phyloP scores from a whole-genome alignment of 1,284 basidiomycete genomes.

The Leccinum subspadiceum region DNA sequence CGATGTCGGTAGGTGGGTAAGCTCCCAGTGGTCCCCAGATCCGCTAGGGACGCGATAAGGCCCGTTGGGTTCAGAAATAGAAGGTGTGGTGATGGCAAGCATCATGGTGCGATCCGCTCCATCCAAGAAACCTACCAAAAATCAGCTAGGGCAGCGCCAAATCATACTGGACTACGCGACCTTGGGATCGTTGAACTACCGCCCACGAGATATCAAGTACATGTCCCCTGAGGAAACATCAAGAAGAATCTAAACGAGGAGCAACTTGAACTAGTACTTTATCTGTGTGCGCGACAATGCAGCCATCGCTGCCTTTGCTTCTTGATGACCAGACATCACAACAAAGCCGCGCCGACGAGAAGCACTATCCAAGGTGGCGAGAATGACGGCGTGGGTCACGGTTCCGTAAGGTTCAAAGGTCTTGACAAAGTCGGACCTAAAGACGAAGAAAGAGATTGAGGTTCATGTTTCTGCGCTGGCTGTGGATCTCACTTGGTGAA shows the following conservation, averaged over 20 bases:
- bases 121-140: conserved; percentile 62
- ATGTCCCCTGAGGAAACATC: conserved; percentile 49
- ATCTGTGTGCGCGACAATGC: conserved; percentile 63
- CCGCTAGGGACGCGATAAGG: conserved; percentile 19
- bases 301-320: conserved; percentile 66
- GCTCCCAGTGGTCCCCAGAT: conserved; percentile 25
- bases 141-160: conserved; percentile 7
- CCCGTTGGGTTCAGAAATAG: conserved; percentile 29
- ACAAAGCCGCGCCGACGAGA: conserved; percentile 77
- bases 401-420: conserved; percentile 63
- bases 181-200: conserved; percentile 77
- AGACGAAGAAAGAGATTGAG: not conserved
- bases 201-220: conserved; percentile 78
- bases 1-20: conserved; percentile 43
- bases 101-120: conserved; percentile 72
- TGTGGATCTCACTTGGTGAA: conserved; percentile 58
- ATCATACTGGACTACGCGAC: conserved; percentile 33
- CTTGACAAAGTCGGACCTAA: conserved; percentile 57
- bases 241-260: not conserved
- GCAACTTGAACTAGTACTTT: conserved; percentile 38
- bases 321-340: conserved; percentile 69
- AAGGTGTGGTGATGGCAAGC: conserved; percentile 44
- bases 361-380: conserved; percentile 77
- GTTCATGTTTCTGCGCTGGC: not conserved
- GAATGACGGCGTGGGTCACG: conserved; percentile 70